Evolutionary conservation across 306 rosid species (phyloP), one percentile per base, ranked within the genome.

Genomic region (Vachellia collinsii): DNA sequence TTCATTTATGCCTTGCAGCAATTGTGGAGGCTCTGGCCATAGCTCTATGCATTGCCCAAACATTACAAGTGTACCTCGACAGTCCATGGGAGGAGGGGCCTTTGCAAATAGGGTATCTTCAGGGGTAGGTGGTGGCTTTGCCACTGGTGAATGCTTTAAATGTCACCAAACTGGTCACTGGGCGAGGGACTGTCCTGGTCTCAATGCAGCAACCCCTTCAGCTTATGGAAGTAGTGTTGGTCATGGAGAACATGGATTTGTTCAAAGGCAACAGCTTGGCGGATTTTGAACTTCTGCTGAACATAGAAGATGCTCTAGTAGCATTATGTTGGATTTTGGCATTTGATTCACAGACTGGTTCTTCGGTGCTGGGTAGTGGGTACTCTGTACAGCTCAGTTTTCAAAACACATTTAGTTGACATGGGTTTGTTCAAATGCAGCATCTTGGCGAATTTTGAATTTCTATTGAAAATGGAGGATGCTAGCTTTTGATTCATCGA

Each of bases 91-190:
- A 58, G 97, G 93, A 73, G 92, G 86, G 54, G 65, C 75, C 56
- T 91, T 65, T 22, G 36, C 79, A 12, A 91, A 58, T 77, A 86
- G 88, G 78, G 81, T 11, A 23, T 78, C 87, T 80, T 47, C 87
- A 44, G 94, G 87, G 66, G 81, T 85, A 4, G 76, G 83, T 56
- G 36, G 5, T 20, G 51, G 51, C 10, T 80, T 58, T 47, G 72
- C 11, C 23, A 58, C 94, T 41, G 87, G 89, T 23, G 92, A 88
- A 37, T 95, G 99, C 85, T 93, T 78, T 75, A 95, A 95, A 83
- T 95, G 99, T 84, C 88, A 89, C 65, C 92, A 85, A 88, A 51
- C 89, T 23, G 98, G 99, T 38, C 97, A 94, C 53, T 91, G 92
- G 94, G 94, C 97, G 10, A 89, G 83, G 79, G 94, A 94, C 82